phyloP scores from a whole-genome alignment of 2,329 filamentous ascomycete species.

The Aspergillus brasiliensis region DNA sequence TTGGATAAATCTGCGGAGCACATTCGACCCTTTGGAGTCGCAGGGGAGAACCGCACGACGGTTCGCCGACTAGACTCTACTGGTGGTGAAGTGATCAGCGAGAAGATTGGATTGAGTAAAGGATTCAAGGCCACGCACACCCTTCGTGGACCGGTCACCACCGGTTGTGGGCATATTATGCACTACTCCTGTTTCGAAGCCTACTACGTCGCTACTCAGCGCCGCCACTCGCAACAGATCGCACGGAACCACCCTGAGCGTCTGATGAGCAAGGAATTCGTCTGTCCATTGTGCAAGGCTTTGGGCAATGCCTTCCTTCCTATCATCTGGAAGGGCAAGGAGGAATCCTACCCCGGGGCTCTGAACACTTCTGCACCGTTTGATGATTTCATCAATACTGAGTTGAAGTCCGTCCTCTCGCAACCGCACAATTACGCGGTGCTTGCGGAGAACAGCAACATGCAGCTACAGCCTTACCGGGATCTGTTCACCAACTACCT shows the following conservation, averaged over 20 bases:
- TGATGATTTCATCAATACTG: conserved; percentile 66
- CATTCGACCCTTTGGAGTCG: conserved; percentile 85
- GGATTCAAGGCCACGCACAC: conserved; percentile 75
- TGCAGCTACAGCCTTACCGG: conserved; percentile 42
- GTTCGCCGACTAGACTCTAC: conserved; percentile 74
- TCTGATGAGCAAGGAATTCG: conserved; percentile 79
- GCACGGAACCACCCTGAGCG: conserved; percentile 90
- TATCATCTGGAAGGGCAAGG: conserved; percentile 91
- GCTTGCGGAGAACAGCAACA: conserved; percentile 39
- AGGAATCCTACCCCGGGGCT: conserved; percentile 77
- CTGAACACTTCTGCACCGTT: conserved; percentile 65
- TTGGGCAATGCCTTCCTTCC: conserved; percentile 93
- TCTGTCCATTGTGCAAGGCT: conserved; percentile 95
- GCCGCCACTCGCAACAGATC: conserved; percentile 88
- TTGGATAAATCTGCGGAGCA: conserved; percentile 83
- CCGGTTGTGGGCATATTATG: conserved; percentile 97
- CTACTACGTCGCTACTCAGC: conserved; percentile 80
- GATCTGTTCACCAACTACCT: conserved; percentile 56
- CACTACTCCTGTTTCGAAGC: conserved; percentile 94
- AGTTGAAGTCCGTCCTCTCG: conserved; percentile 54
- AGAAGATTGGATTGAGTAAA: conserved; percentile 82
- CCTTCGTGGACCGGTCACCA: conserved; percentile 75
- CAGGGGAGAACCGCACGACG: conserved; percentile 77
- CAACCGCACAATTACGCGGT: conserved; percentile 53
- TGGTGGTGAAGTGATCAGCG: conserved; percentile 70